Evolutionary conservation across 139 green algal genomes (phyloP).

Genomic region (Chlamydomonas sp.): DNA sequence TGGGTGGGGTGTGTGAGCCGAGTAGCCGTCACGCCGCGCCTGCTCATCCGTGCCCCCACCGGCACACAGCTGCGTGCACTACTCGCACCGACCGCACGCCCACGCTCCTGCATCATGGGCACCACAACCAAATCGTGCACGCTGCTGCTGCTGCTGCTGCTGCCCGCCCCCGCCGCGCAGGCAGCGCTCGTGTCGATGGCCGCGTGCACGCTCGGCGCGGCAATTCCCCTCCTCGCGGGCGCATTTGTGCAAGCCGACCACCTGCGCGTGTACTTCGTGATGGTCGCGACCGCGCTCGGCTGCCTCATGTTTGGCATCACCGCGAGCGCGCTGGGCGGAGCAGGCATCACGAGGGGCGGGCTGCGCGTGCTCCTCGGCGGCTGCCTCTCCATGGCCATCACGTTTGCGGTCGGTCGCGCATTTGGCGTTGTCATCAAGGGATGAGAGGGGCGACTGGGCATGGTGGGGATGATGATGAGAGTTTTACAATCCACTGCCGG

Average conservation of each 20-base stretch:
- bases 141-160: too few relatives aligned
- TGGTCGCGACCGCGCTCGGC: too few relatives aligned
- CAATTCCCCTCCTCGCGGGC: constrained; percentile 32
- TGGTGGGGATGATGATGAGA: too few relatives aligned
- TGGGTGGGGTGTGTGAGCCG: not conserved
- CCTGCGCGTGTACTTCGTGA: too few relatives aligned
- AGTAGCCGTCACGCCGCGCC: not conserved
- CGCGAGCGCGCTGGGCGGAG: too few relatives aligned
- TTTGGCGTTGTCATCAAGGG: too few relatives aligned
- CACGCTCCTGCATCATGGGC: not conserved
- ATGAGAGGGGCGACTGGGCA: too few relatives aligned
- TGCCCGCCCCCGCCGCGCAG: constrained; percentile 6
- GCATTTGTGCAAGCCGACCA: constrained; percentile 25
- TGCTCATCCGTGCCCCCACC: not conserved
- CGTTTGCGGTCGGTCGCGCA: constrained; percentile 57
- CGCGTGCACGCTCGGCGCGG: constrained; percentile 31
- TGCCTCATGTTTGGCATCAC: too few relatives aligned
- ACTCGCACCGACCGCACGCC: not conserved
- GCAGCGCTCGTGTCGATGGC: constrained; percentile 20
- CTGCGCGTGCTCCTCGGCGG: constrained; percentile 71
- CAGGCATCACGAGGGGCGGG: too few relatives aligned
- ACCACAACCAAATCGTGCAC: not conserved
- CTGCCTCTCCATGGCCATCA: constrained; percentile 69
- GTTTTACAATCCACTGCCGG: too few relatives aligned
- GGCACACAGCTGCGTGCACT: not conserved